phyloP scores from a whole-genome alignment of 1,284 basidiomycete species.

The Mycena sp. region DNA sequence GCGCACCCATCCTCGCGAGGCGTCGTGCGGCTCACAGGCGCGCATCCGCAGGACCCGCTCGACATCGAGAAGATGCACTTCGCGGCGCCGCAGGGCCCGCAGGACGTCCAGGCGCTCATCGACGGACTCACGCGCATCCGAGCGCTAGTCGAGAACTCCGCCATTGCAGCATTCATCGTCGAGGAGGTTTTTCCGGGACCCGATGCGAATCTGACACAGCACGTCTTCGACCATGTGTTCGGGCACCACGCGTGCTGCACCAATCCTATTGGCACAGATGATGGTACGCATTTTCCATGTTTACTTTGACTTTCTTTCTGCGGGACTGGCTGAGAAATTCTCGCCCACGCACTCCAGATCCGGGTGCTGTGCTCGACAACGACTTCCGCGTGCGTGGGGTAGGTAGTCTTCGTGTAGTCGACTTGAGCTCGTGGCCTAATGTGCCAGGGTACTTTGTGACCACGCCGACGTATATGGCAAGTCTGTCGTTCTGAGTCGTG shows the following conservation, averaged over 20 bases:
- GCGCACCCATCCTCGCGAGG: constrained; percentile 29
- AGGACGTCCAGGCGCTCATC: constrained; percentile 39
- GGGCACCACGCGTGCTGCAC: constrained; percentile 47
- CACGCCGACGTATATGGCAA: constrained; percentile 44
- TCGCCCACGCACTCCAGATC: constrained; percentile 33
- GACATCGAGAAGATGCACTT: constrained; percentile 43
- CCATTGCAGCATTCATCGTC: constrained; percentile 36
- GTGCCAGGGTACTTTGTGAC: constrained; percentile 46
- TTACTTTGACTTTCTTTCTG: not conserved
- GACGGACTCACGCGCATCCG: constrained; percentile 40
- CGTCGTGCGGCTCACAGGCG: constrained; percentile 23
- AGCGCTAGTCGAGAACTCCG: constrained; percentile 35
- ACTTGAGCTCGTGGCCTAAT: constrained; percentile 41
- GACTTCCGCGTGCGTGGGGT: constrained; percentile 42
- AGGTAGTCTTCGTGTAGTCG: constrained; percentile 40
- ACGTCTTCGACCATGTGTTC: constrained; percentile 37
- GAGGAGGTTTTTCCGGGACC: constrained; percentile 35
- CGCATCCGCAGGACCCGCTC: constrained; percentile 40
- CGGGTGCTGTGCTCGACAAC: constrained; percentile 41
- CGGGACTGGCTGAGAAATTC: not conserved
- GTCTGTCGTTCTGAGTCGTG: not conserved
- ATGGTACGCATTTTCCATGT: constrained; percentile 39
- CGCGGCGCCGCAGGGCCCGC: constrained; percentile 36
- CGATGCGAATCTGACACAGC: constrained; percentile 31
- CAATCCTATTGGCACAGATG: constrained; percentile 39